phyloP scores from a whole-genome alignment of 495 filamentous ascomycete genomes.

The Penicillium cosmopolitanum region DNA sequence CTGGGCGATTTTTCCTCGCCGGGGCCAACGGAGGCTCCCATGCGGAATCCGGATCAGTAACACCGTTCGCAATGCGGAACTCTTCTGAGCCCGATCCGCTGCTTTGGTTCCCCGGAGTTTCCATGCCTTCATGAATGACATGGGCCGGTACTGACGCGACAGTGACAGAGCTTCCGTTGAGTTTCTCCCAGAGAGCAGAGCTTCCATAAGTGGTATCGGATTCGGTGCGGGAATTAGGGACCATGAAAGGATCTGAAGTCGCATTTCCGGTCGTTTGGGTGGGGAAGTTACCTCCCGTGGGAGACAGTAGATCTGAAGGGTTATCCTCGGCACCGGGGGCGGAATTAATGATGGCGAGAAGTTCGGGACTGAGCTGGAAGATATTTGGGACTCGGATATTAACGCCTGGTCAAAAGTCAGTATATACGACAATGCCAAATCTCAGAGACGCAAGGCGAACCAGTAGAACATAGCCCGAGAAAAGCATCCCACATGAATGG shows the following conservation, averaged over 20 bases:
- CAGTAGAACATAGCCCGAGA: constrained; percentile 71
- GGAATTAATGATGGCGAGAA: constrained; percentile 53
- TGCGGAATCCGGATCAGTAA: constrained; percentile 28
- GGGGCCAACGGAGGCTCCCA: constrained; percentile 74
- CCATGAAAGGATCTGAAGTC: constrained; percentile 51
- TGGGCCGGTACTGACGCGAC: constrained; percentile 36
- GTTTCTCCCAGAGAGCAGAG: constrained; percentile 60
- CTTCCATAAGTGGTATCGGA: constrained; percentile 45
- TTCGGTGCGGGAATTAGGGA: constrained; percentile 47
- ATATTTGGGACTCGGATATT: constrained; percentile 79
- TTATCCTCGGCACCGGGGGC: constrained; percentile 41
- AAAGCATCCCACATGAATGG: constrained; percentile 99
- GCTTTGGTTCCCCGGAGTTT: constrained; percentile 48
- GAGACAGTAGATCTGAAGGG: constrained; percentile 39
- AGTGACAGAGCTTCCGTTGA: constrained; percentile 53
- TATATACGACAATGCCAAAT: not conserved
- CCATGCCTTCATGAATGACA: constrained; percentile 42
- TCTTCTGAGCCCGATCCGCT: constrained; percentile 50
- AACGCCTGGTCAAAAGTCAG: constrained; percentile 61
- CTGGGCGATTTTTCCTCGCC: constrained; percentile 59
- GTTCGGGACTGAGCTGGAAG: constrained; percentile 76
- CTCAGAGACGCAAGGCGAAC: constrained; percentile 42
- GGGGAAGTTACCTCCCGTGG: constrained; percentile 45
- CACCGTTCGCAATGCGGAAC: constrained; percentile 42
- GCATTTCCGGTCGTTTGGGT: constrained; percentile 47